Evolutionary conservation across 139 green algal genomes (phyloP), one percentile per base, ranked within the genome.

Genomic region (Closterium sp.): DNA sequence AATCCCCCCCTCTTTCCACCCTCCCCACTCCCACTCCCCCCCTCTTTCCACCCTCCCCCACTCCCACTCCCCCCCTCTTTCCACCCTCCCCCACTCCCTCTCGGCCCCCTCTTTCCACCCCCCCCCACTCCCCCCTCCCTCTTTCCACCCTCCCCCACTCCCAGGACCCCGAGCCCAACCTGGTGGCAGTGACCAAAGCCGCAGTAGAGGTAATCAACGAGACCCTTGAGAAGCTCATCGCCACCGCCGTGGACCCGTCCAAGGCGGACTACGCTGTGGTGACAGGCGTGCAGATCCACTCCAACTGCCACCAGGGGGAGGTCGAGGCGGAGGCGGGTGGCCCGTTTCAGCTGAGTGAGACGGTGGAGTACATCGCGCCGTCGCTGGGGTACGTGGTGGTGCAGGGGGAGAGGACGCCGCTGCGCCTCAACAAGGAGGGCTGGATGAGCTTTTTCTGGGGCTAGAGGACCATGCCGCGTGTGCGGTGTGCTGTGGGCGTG

Each of bases 261-360:
- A 96, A 96, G 90, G 96, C 96, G 35, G 96, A 98, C 95, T 98
- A 97, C 87, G 97, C 97, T 7, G 93, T 97, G 21, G 94, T 97
- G 3, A 93, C 97, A 2, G 97, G 97, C 87, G 94, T 98, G 35
- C 96, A 98, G 94, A 96, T 98, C 94, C 97, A 98, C 95, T 86
- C 83, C 55, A 76, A 76, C 55, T 76, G 55, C 55, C 5, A 76
- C 5, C 55, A 55, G 4, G 36, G 36, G 36, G 36, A 4, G 36
- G 36, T 4, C 4, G 36, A 69, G 43, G 43, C 43, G 23, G 43
- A 8, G 16, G 38, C 43, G 23, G 43, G 43, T 1, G 43, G 43
- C 12, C 0, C 8, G 43, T 69, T 69, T 16, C 43, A 69, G 43
- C 43, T 69, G 43, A 69, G 43, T 28, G 43, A 69, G 43, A 69